Evolutionary conservation across 2,329 filamentous ascomycete species (phyloP).

Genomic region (Nemania serpens): DNA sequence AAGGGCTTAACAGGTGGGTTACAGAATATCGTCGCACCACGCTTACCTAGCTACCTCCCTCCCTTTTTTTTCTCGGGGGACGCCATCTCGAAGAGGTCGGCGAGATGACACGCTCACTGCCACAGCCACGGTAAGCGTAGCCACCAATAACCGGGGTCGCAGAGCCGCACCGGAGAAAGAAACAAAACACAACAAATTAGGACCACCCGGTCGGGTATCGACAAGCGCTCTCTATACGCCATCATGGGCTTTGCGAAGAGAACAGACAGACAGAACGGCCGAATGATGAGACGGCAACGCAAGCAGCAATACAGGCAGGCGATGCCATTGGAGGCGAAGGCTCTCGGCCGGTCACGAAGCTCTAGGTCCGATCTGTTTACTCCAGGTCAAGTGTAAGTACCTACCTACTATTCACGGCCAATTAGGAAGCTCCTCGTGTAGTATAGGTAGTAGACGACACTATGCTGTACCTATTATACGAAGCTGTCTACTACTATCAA

Average conservation of each 20-base stretch:
- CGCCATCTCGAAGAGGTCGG: neutral
- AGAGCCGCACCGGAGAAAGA: constrained; percentile 5
- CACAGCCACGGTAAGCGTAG: constrained; percentile 8
- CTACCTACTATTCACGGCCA: neutral
- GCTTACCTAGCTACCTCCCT: no score
- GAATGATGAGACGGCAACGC: no score
- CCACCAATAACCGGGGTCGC: neutral
- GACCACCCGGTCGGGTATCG: neutral
- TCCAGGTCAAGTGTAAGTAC: neutral
- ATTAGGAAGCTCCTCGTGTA: neutral
- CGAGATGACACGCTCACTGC: neutral
- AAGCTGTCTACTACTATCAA: no score
- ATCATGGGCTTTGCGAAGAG: no score
- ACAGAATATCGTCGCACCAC: constrained; percentile 4
- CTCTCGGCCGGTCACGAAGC: no score
- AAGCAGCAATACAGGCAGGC: no score
- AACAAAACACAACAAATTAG: neutral
- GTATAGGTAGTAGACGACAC: neutral
- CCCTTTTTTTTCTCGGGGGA: no score
- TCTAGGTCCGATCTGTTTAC: neutral
- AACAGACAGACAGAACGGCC: no score
- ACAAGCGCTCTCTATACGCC: neutral
- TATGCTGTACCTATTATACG: no score
- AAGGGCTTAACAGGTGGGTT: constrained; percentile 1
- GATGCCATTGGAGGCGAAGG: no score